Conservation (phyloP, 2,329 filamentous ascomycete species). For the Ascochyta pisi region DNA sequence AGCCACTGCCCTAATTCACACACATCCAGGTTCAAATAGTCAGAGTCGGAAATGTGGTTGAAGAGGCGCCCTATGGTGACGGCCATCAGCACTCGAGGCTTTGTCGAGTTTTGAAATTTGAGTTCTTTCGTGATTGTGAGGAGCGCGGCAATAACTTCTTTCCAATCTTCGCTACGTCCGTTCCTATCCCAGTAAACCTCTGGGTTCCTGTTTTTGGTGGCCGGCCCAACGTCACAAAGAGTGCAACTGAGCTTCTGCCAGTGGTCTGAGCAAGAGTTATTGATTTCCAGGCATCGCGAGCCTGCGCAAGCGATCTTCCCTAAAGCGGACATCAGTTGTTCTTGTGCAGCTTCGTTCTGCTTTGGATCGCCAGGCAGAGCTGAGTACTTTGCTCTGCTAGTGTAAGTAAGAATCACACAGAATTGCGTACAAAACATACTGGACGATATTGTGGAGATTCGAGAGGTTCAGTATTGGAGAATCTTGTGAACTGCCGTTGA, state of each 20-base stretch:
- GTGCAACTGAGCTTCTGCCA: slow-evolving; percentile 28
- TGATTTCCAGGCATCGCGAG: slow-evolving; percentile 28
- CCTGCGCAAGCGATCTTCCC: slow-evolving; percentile 46
- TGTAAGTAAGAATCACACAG: slow-evolving; percentile 15
- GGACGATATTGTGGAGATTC: slow-evolving; percentile 33
- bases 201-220: not conserved
- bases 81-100: slow-evolving; percentile 42
- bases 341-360: slow-evolving; percentile 27
- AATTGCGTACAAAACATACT: slow-evolving; percentile 25
- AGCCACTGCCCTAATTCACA: slow-evolving; percentile 81
- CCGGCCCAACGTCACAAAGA: slow-evolving; percentile 32
- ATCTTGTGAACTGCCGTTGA: slow-evolving; percentile 36
- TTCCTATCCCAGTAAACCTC: slow-evolving; percentile 35
- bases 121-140: slow-evolving; percentile 38
- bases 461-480: slow-evolving; percentile 30
- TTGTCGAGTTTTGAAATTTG: slow-evolving; percentile 39
- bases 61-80: slow-evolving; percentile 68
- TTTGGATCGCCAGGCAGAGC: slow-evolving; percentile 22
- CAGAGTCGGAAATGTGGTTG: slow-evolving; percentile 66
- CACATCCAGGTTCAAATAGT: slow-evolving; percentile 70
- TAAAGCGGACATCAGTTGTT: slow-evolving; percentile 37
- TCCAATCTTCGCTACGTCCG: slow-evolving; percentile 38
- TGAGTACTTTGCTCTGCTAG: slow-evolving; percentile 33
- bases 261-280: slow-evolving; percentile 2
- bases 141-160: slow-evolving; percentile 39